Evolutionary conservation across 139 green algal species (phyloP).

Genomic region (Volvox africanus): DNA sequence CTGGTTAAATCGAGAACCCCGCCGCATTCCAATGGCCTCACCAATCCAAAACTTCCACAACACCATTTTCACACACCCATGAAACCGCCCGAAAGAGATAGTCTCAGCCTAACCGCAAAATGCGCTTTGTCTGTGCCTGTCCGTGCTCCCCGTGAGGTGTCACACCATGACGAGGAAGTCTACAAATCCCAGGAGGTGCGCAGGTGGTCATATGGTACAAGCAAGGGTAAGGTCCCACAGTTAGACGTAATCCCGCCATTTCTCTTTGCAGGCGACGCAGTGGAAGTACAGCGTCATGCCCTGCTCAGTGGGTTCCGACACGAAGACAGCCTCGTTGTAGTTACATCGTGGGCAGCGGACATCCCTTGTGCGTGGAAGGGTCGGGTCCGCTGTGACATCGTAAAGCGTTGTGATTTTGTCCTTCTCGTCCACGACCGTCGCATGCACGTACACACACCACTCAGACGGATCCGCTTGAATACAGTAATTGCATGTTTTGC

Average conservation of each 20-base stretch:
- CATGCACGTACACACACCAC: conserved; percentile 84
- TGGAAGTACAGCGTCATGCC: conserved; percentile 94
- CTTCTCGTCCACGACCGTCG: conserved; percentile 82
- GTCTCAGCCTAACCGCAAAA: no score
- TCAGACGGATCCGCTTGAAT: conserved; percentile 72
- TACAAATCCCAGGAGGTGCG: no score
- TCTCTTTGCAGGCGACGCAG: conserved; percentile 75
- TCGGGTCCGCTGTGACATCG: conserved; percentile 91
- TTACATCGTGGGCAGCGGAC: conserved; percentile 83
- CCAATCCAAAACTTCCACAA: no score
- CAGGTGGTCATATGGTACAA: no score
- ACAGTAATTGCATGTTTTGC: conserved; percentile 86
- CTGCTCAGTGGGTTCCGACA: conserved; percentile 82
- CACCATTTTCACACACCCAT: no score
- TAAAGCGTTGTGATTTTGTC: conserved; percentile 79
- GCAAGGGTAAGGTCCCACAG: not conserved
- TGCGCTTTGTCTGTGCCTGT: no score
- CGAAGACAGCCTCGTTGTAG: conserved; percentile 92
- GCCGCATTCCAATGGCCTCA: no score
- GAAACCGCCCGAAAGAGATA: no score
- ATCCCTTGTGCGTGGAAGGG: conserved; percentile 88
- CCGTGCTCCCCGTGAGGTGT: no score
- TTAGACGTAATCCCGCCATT: conserved; percentile 88
- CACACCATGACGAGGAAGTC: no score
- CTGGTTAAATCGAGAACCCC: no score